Base-by-base conservation (phyloP, 352 stramenopile species). In the Pythium biforme region DNA sequence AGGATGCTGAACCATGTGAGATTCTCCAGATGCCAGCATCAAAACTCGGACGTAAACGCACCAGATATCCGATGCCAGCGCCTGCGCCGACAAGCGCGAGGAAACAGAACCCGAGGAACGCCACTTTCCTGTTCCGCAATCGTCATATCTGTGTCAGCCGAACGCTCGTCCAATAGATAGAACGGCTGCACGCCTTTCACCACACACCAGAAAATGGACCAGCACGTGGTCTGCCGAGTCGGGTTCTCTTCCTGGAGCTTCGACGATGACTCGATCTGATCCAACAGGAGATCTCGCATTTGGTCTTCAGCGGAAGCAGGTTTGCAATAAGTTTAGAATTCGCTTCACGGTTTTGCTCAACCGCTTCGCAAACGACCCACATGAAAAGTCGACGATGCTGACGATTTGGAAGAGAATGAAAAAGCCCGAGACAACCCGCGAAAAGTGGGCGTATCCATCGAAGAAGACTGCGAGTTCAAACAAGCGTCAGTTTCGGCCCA, bases 381-480 rank as follows among this genome's bases (percentile, higher is more conserved):
- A 91, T 33, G 80, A 83, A 22, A 82, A 78, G 55, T 83, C 85
- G 62, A 91, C 74, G 66, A 93, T 89, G 58, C 77, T 88, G 51
- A 88, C 69, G 48, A 94, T 86, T 64, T 90, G 81, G 50, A 94
- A 89, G 27, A 92, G 73, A 41, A 91, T 88, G 72, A 92, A 94
- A 52, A 85, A 70, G 0, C 77, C 73, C 1, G 83, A 93, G 2
- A 76, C 59, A 3, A 91, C 74, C 10, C 79, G 66, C 0, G 81
- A 59, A 26, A 82, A 84, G 51, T 81, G 69, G 27, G 74, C 72
- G 58, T 88, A 91, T 23, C 78, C 81, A 25, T 74, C 60, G 41
- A 90, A 93, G 70, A 93, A 90, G 9, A 33, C 81, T 91, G 27
- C 4, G 10, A 34, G 31, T 11, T 37, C 10, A 37, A 10, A 10